Conservation (phyloP, 768 basidiomycete genomes). For the Boletus rubropictus region DNA sequence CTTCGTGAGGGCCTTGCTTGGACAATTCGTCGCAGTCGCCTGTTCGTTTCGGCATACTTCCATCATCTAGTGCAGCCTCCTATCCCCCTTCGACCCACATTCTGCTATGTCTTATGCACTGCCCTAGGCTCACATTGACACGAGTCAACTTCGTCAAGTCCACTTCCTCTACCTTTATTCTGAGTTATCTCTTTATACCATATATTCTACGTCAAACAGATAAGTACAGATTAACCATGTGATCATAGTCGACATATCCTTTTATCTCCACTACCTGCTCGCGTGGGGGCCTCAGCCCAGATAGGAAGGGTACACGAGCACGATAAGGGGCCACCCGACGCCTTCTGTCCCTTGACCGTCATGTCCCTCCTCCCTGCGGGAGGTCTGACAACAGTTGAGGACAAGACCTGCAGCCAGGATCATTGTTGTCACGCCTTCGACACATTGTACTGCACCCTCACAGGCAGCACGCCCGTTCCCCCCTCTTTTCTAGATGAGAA, state of each 20-base stretch:
- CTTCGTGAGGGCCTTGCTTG: slow-evolving; percentile 30
- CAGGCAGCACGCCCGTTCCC: slow-evolving; percentile 43
- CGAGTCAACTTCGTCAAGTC: slow-evolving; percentile 10
- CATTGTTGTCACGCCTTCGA: slow-evolving; percentile 84
- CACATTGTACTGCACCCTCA: slow-evolving; percentile 71
- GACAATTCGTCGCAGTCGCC: slow-evolving; percentile 6
- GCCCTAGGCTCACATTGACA: slow-evolving; percentile 22
- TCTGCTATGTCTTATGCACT: slow-evolving; percentile 28
- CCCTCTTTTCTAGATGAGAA: slow-evolving; percentile 68
- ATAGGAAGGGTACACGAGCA: slow-evolving; percentile 24
- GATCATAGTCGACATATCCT: slow-evolving; percentile 28
- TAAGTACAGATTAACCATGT: slow-evolving; percentile 31
- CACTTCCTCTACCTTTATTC: slow-evolving; percentile 26
- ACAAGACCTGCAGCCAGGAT: slow-evolving; percentile 55
- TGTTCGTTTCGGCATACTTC: slow-evolving; percentile 19
- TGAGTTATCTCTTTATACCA: slow-evolving; percentile 38
- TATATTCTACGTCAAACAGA: slow-evolving; percentile 35
- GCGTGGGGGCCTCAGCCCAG: slow-evolving; percentile 14
- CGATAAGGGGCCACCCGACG: slow-evolving; percentile 4
- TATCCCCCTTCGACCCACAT: slow-evolving; percentile 11
- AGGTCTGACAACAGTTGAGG: slow-evolving; percentile 35
- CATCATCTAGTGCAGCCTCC: slow-evolving; percentile 14
- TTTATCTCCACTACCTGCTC: not conserved
- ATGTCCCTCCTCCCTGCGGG: slow-evolving; percentile 55
- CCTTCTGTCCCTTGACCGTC: slow-evolving; percentile 23